Conservation (phyloP, 140 eudicot species). For the Senecio squalidus region DNA sequence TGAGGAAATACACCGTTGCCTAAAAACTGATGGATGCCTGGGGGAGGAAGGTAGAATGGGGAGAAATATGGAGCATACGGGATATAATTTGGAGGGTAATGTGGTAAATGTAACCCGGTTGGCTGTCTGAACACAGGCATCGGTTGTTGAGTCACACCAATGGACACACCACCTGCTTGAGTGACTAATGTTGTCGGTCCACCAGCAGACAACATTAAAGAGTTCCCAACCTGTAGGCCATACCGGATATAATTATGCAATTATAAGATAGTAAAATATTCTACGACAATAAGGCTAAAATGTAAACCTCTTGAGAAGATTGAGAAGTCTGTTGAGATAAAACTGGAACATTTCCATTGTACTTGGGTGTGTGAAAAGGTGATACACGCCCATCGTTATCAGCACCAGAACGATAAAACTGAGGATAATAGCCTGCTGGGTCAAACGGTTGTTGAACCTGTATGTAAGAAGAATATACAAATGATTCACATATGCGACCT, state of each 20-base stretch:
- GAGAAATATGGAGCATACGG: slow-evolving; percentile 72
- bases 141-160: slow-evolving; percentile 72
- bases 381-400: slow-evolving; percentile 73
- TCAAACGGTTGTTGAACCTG: slow-evolving; percentile 83
- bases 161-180: slow-evolving; percentile 71
- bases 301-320: slow-evolving; percentile 76
- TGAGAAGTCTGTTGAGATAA: slow-evolving; percentile 61
- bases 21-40: slow-evolving; percentile 71
- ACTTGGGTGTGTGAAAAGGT: slow-evolving; percentile 62
- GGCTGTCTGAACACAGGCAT: slow-evolving; percentile 80
- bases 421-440: slow-evolving; percentile 77
- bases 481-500: background rate
- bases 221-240: slow-evolving; percentile 59
- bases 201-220: slow-evolving; percentile 38
- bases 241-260: background rate
- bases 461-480: slow-evolving; percentile 11
- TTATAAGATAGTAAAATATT: background rate
- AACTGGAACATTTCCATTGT: slow-evolving; percentile 57
- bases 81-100: slow-evolving; percentile 69
- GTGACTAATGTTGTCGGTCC: slow-evolving; percentile 68
- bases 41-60: slow-evolving; percentile 68
- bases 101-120: slow-evolving; percentile 74
- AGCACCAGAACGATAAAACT: slow-evolving; percentile 55
- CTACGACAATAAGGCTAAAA: background rate
- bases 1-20: slow-evolving; percentile 74